Conservation (phyloP, 768 basidiomycete species). For the Pleurotus platypus region DNA sequence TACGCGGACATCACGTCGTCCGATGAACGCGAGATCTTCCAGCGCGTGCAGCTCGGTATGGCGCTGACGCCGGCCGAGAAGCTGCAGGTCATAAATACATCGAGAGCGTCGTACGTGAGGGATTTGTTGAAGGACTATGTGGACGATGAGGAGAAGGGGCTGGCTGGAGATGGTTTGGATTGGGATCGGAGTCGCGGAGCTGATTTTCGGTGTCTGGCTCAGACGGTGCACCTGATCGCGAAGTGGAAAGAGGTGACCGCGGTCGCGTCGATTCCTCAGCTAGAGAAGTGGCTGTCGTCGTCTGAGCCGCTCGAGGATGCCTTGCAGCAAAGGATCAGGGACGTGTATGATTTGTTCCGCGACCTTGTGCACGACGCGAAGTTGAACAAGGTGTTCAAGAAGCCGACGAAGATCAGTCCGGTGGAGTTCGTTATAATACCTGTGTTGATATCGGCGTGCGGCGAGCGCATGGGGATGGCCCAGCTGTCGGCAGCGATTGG, state of each 20-base stretch:
- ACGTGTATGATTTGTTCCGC: constrained; percentile 39
- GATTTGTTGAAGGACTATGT: not conserved
- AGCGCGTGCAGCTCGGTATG: constrained; percentile 52
- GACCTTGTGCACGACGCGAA: constrained; percentile 9
- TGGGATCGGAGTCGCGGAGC: constrained; percentile 47
- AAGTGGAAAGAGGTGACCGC: constrained; percentile 27
- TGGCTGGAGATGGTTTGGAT: constrained; percentile 50
- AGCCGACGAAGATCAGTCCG: constrained; percentile 51
- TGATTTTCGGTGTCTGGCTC: constrained; percentile 58
- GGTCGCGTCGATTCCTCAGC: constrained; percentile 27
- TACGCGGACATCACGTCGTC: constrained; percentile 44
- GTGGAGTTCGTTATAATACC: constrained; percentile 32
- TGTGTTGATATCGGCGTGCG: constrained; percentile 32
- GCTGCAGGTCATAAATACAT: constrained; percentile 60
- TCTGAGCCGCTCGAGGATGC: constrained; percentile 22
- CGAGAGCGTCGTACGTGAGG: constrained; percentile 51
- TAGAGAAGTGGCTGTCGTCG: constrained; percentile 50
- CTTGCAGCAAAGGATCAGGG: constrained; percentile 29
- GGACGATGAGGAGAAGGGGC: constrained; percentile 26
- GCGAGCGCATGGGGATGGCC: constrained; percentile 24
- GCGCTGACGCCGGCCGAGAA: constrained; percentile 45
- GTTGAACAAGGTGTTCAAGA: constrained; percentile 23
- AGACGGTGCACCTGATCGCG: constrained; percentile 50
- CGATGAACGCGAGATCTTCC: constrained; percentile 67
- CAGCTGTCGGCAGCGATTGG: constrained; percentile 41